A percentile compares a stretch with the other conserved stretches of the same genome.
Conservation (phyloP, 805 yeast genomes). For the Barnettozyma sucrosica region DNA sequence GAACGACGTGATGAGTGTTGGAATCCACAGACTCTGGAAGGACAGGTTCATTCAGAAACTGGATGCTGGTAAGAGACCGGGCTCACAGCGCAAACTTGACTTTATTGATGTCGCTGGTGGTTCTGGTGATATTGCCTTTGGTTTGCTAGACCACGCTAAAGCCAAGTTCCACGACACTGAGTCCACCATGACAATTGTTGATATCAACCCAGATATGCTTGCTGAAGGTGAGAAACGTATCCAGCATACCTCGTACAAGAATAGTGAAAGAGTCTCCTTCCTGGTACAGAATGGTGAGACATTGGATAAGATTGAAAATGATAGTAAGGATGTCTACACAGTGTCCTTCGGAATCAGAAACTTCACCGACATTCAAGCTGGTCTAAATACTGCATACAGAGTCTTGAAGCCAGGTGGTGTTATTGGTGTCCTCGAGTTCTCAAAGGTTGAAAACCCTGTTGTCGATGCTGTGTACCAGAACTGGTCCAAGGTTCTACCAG, state of each 20-base stretch:
- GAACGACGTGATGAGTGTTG: slow-evolving; percentile 98
- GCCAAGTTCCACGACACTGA: slow-evolving; percentile 64
- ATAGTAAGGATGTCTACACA: slow-evolving; percentile 91
- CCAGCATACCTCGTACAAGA: slow-evolving; percentile 46
- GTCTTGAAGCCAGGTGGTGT: slow-evolving; percentile 97
- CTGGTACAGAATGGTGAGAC: slow-evolving; percentile 90
- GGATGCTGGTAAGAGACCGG: slow-evolving; percentile 92
- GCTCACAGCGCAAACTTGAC: slow-evolving; percentile 64
- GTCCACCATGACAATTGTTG: slow-evolving; percentile 85
- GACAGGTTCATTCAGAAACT: slow-evolving; percentile 79
- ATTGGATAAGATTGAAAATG: slow-evolving; percentile 75
- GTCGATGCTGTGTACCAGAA: slow-evolving; percentile 76
- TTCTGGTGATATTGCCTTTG: slow-evolving; percentile 96
- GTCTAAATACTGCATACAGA: slow-evolving; percentile 90
- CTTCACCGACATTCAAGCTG: slow-evolving; percentile 91
- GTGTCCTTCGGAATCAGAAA: slow-evolving; percentile 97
- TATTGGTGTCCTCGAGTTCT: slow-evolving; percentile 92
- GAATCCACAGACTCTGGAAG: slow-evolving; percentile 94
- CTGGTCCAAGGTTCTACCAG: slow-evolving; percentile 83
- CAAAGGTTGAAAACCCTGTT: slow-evolving; percentile 78
- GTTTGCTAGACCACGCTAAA: slow-evolving; percentile 87
- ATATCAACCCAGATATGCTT: slow-evolving; percentile 94
- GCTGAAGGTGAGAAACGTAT: slow-evolving; percentile 84
- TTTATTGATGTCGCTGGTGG: slow-evolving; percentile 98
- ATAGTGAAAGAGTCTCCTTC: slow-evolving; percentile 59